Percentiles rank a stretch among this genome's conserved stretches.
Evolutionary conservation across 345 rosid species (phyloP).

Genomic region (Nasturtium officinale): DNA sequence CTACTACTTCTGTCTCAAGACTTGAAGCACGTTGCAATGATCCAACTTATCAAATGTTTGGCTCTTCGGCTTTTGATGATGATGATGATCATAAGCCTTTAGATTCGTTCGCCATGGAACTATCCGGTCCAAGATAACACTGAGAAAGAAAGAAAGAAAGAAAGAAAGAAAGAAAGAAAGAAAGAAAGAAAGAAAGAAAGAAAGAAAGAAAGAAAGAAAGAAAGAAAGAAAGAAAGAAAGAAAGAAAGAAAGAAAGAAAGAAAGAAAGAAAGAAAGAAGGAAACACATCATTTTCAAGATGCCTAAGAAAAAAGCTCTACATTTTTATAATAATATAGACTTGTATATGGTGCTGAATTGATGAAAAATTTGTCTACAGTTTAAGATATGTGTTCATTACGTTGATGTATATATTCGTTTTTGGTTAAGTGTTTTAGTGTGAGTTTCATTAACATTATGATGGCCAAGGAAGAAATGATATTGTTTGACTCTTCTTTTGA

Average conservation of each 20-base stretch:
- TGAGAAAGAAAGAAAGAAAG: slow-evolving; percentile 5
- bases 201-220: no score
- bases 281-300: neutral
- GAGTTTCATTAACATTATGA: neutral
- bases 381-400: slow-evolving; percentile 22
- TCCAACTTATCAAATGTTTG: slow-evolving; percentile 68
- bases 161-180: no score
- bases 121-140: slow-evolving; percentile 85
- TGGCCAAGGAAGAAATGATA: slow-evolving; percentile 19
- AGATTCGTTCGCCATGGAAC: slow-evolving; percentile 88
- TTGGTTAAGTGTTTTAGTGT: neutral
- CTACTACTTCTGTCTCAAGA: slow-evolving; percentile 32
- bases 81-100: slow-evolving; percentile 80
- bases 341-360: slow-evolving; percentile 36
- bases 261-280: slow-evolving; percentile 19
- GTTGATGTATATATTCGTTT: slow-evolving; percentile 34
- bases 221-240: no score
- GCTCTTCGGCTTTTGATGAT: slow-evolving; percentile 67
- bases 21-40: slow-evolving; percentile 48
- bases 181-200: no score
- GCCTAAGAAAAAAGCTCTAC: slow-evolving; percentile 13
- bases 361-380: slow-evolving; percentile 1
- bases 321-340: slow-evolving; percentile 35
- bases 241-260: no score
- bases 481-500: slow-evolving; percentile 34